Percentiles rank a stretch among this genome's conserved stretches.
Conservation (phyloP, 1,284 basidiomycete species). For the Meripilus lineatus region DNA sequence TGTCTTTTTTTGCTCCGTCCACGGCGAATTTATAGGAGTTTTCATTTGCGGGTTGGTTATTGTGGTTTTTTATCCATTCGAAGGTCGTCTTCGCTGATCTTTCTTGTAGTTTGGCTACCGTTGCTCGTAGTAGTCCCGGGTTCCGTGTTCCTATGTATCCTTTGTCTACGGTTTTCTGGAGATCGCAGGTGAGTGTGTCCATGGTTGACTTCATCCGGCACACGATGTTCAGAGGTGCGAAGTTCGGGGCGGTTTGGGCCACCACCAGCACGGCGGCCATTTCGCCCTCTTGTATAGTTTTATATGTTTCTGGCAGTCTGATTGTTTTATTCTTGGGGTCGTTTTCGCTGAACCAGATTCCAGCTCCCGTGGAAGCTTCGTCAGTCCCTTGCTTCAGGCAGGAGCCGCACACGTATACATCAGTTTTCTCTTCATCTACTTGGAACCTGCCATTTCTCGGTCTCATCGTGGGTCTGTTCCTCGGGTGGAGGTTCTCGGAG, state of each 20-base stretch:
- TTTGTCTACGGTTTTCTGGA: slow-evolving; percentile 11
- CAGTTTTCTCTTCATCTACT: slow-evolving; percentile 2
- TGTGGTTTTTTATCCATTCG: slow-evolving; percentile 17
- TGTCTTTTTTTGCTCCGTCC: slow-evolving; percentile 3
- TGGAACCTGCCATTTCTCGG: background rate
- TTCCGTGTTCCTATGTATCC: slow-evolving; percentile 11
- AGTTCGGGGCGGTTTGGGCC: background rate
- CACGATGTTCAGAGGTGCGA: background rate
- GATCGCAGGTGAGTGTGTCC: slow-evolving; percentile 10
- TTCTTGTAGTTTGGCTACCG: background rate
- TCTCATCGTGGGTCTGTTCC: background rate
- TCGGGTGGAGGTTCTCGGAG: background rate
- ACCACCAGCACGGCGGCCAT: background rate
- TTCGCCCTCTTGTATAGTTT: background rate
- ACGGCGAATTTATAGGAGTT: slow-evolving; percentile 13
- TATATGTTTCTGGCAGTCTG: background rate
- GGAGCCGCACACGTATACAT: slow-evolving; percentile 7
- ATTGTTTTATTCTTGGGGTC: background rate
- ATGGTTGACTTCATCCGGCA: slow-evolving; percentile 14
- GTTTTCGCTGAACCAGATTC: slow-evolving; percentile 7
- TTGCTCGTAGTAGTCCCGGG: background rate
- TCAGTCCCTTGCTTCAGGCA: slow-evolving; percentile 5
- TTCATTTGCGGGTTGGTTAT: slow-evolving; percentile 12
- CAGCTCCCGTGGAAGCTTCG: slow-evolving; percentile 4
- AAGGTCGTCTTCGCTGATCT: slow-evolving; percentile 9